Base-by-base conservation (phyloP, 208 protist species). In the Wallacemonas sp. region DNA sequence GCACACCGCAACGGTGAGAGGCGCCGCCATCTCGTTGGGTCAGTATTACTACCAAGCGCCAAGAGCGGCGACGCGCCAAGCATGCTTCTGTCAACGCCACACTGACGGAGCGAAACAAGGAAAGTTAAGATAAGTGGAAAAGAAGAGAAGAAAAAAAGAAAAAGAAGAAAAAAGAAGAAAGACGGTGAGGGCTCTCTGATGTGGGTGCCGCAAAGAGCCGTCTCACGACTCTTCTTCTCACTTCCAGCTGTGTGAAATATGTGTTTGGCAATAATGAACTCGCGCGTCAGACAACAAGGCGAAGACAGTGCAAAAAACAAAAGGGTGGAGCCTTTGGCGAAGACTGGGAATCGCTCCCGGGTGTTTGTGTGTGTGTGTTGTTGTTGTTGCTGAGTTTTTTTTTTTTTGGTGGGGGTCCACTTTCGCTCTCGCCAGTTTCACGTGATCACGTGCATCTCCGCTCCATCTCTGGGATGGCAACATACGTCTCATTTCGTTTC, bases 371-470 rank as follows among this genome's bases (percentile, higher is more conserved):
- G 24, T 36, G n/a, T n/a, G n/a, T n/a, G 45, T 21, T 70, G 17
- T 64, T 41, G 4, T 60, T n/a, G 3, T 63, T 57, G 17, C 63
- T 46, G n/a, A 52, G 21, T 63, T 61, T 70, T 13, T 50, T 6
- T 64, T 50, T 68, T 63, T 66, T 34, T 19, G 6, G 26, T 27
- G 17, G 22, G 21, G n/a, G 13, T 29, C 22, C 10, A 9, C 10
- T 9, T 9, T 29, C 12, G 22, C 13, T 9, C 10, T 9, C 15
- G n/a, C 9, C 15, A 52, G 13, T 24, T 15, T 15, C 36, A 41
- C 36, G n/a, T n/a, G n/a, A n/a, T n/a, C n/a, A n/a, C n/a, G n/a
- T n/a, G n/a, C n/a, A n/a, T n/a, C n/a, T n/a, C n/a, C n/a, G n/a
- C n/a, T n/a, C n/a, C n/a, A n/a, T n/a, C n/a, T n/a, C n/a, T n/a